phyloP scores from a whole-genome alignment of 148 eudicot genomes.

The Nepenthes mirabilis region DNA sequence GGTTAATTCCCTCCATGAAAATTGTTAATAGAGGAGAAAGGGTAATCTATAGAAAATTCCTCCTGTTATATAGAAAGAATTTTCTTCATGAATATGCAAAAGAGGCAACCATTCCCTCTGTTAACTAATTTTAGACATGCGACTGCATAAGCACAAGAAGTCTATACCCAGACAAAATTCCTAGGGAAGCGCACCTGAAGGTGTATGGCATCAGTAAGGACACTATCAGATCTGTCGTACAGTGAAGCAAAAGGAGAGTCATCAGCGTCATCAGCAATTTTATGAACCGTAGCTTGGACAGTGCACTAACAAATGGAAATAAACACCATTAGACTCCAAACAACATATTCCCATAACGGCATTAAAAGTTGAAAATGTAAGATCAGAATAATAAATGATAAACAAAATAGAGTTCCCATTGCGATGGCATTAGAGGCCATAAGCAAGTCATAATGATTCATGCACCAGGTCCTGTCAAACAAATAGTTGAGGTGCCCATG shows the following conservation, averaged over 20 bases:
- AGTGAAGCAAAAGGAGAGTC: slow-evolving; percentile 14
- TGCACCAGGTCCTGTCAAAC: no score
- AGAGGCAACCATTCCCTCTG: no score
- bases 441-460: not conserved
- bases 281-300: slow-evolving; percentile 43
- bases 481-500: no score
- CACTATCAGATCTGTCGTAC: slow-evolving; percentile 15
- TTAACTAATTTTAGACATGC: not conserved
- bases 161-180: not conserved
- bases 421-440: not conserved
- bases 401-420: not conserved
- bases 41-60: no score
- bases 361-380: not conserved
- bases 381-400: not conserved
- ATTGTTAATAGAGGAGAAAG: no score
- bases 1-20: no score
- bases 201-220: slow-evolving; percentile 61
- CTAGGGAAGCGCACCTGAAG: slow-evolving; percentile 40
- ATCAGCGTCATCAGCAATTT: slow-evolving; percentile 16
- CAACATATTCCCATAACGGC: no score
- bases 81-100: no score
- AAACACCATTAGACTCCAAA: slow-evolving; percentile 1
- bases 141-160: not conserved
- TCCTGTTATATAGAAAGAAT: no score
- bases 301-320: slow-evolving; percentile 36